phyloP scores from a whole-genome alignment of 495 filamentous ascomycete genomes.

The Penicillium pancosmium region DNA sequence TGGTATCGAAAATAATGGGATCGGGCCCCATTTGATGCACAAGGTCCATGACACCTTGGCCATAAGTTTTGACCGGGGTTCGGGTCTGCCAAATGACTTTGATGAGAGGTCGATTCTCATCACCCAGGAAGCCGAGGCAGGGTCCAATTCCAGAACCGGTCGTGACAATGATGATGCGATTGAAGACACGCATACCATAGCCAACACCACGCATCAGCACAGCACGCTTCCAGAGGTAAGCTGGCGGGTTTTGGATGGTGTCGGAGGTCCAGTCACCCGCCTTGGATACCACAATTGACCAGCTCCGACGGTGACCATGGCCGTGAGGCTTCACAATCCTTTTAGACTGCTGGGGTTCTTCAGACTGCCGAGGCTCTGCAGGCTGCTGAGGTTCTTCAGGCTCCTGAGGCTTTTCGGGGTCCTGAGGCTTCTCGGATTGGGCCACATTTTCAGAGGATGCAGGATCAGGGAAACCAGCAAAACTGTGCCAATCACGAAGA shows the following conservation, averaged over 20 bases:
- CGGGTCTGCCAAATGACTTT: slow-evolving; percentile 58
- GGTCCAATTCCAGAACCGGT: slow-evolving; percentile 78
- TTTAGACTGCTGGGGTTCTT: not conserved
- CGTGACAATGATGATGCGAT: slow-evolving; percentile 64
- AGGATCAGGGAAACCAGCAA: slow-evolving; percentile 64
- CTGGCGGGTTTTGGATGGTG: slow-evolving; percentile 57
- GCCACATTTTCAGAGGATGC: slow-evolving; percentile 5
- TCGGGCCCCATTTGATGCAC: slow-evolving; percentile 51
- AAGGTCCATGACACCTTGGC: slow-evolving; percentile 45
- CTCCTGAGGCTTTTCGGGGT: not conserved
- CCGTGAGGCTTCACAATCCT: slow-evolving; percentile 1
- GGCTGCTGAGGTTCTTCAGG: not conserved
- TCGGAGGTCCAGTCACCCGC: slow-evolving; percentile 75
- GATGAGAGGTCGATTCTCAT: slow-evolving; percentile 36
- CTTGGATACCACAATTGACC: slow-evolving; percentile 58
- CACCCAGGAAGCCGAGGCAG: slow-evolving; percentile 38
- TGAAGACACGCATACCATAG: slow-evolving; percentile 64
- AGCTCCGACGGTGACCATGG: slow-evolving; percentile 12
- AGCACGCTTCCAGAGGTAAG: slow-evolving; percentile 35
- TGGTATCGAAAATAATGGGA: slow-evolving; percentile 56
- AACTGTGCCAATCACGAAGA: slow-evolving; percentile 71
- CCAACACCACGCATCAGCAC: slow-evolving; percentile 63
- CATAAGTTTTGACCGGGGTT: slow-evolving; percentile 52
- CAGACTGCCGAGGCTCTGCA: not conserved
- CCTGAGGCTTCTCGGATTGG: not conserved